Evolutionary conservation across 805 yeast species (phyloP).

Genomic region (Pichia insulana): DNA sequence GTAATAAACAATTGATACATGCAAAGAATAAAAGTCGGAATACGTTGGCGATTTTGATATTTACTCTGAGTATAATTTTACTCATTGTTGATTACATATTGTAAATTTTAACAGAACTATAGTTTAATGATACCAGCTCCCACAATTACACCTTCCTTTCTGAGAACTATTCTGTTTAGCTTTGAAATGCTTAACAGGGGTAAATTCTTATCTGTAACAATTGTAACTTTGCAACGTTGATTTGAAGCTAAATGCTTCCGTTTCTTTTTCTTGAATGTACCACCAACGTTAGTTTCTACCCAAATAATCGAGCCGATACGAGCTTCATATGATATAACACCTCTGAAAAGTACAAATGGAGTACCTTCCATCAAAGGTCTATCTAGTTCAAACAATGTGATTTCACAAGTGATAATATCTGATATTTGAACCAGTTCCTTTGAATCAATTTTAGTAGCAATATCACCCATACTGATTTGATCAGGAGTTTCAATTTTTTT

Average conservation of each 20-base stretch:
- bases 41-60: constrained; percentile 45
- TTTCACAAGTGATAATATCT: constrained; percentile 44
- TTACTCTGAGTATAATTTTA: constrained; percentile 47
- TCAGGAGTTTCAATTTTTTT: constrained; percentile 29
- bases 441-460: constrained; percentile 33
- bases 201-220: constrained; percentile 19
- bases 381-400: constrained; percentile 55
- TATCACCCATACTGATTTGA: constrained; percentile 56
- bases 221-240: constrained; percentile 49
- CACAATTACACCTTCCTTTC: constrained; percentile 61
- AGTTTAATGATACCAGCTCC: constrained; percentile 35
- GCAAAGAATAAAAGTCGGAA: constrained; percentile 63
- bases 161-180: constrained; percentile 59
- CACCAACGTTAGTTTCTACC: constrained; percentile 18
- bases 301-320: constrained; percentile 41
- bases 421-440: constrained; percentile 4
- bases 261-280: constrained; percentile 33
- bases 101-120: background rate
- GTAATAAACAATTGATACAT: constrained; percentile 59
- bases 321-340: constrained; percentile 65
- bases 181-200: constrained; percentile 5
- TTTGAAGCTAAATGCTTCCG: constrained; percentile 50
- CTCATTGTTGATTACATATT: constrained; percentile 45
- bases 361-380: constrained; percentile 77
- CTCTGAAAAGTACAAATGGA: constrained; percentile 68